Evolutionary conservation across 2,329 filamentous ascomycete species (phyloP).

Genomic region (Colletotrichum destructivum): DNA sequence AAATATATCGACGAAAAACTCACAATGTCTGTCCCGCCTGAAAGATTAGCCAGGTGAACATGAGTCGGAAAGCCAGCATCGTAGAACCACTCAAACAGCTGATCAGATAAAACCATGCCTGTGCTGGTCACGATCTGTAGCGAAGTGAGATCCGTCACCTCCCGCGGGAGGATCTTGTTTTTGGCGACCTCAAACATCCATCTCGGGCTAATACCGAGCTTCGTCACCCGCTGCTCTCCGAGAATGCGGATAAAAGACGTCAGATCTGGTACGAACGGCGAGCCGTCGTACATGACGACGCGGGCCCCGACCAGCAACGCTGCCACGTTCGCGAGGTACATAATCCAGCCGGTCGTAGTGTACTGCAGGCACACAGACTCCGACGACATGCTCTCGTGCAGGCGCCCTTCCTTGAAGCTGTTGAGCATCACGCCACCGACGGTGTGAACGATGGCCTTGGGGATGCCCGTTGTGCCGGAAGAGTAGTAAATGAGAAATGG

Average conservation of each 20-base stretch:
- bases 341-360: conserved; percentile 87
- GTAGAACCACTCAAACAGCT: conserved; percentile 85
- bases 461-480: conserved; percentile 85
- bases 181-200: conserved; percentile 83
- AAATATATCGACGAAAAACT: conserved; percentile 44
- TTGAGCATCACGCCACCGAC: conserved; percentile 75
- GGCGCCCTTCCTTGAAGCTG: conserved; percentile 69
- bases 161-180: conserved; percentile 72
- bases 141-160: conserved; percentile 73
- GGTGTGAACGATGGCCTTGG: conserved; percentile 89
- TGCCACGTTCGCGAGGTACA: conserved; percentile 79
- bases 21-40: conserved; percentile 84
- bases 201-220: conserved; percentile 81
- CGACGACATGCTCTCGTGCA: conserved; percentile 61
- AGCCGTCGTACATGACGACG: conserved; percentile 85
- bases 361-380: conserved; percentile 67
- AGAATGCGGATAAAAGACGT: conserved; percentile 74
- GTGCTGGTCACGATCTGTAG: conserved; percentile 78
- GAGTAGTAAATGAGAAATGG: conserved; percentile 86
- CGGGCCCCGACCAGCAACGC: conserved; percentile 73
- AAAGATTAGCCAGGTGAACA: conserved; percentile 81
- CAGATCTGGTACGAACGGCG: conserved; percentile 81
- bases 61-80: conserved; percentile 77
- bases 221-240: conserved; percentile 76
- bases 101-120: conserved; percentile 85